Evolutionary conservation across 2,329 filamentous ascomycete genomes (phyloP).

Genomic region (Clarireedia homoeocarpa): DNA sequence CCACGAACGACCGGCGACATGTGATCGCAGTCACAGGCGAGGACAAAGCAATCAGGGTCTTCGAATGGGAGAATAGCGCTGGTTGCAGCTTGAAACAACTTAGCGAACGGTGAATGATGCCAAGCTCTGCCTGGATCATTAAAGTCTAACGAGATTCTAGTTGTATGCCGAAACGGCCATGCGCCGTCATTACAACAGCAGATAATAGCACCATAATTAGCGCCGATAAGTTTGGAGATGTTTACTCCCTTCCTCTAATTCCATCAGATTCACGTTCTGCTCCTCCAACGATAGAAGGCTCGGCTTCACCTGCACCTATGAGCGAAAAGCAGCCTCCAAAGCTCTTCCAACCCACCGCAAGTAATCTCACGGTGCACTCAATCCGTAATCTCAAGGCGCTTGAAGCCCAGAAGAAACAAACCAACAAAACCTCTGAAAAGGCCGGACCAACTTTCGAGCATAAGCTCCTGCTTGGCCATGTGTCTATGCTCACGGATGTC

Average conservation of each 20-base stretch:
- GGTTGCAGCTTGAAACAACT: slow-evolving; percentile 46
- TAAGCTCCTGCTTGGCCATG: slow-evolving; percentile 78
- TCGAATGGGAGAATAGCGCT: slow-evolving; percentile 55
- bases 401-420: slow-evolving; percentile 47
- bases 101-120: slow-evolving; percentile 56
- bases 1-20: slow-evolving; percentile 57
- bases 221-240: slow-evolving; percentile 95
- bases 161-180: slow-evolving; percentile 83
- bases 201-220: slow-evolving; percentile 68
- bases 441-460: slow-evolving; percentile 55
- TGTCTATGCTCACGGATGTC: slow-evolving; percentile 85
- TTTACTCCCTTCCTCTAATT: slow-evolving; percentile 77
- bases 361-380: slow-evolving; percentile 55
- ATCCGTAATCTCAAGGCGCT: slow-evolving; percentile 54
- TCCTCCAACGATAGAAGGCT: slow-evolving; percentile 11
- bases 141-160: slow-evolving; percentile 29
- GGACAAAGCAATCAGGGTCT: slow-evolving; percentile 84
- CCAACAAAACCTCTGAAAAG: slow-evolving; percentile 26
- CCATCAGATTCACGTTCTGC: slow-evolving; percentile 11
- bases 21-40: slow-evolving; percentile 77
- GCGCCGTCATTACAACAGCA: slow-evolving; percentile 61
- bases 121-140: not conserved
- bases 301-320: not conserved
- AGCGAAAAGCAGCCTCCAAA: slow-evolving; percentile 20
- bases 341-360: slow-evolving; percentile 43